Conservation (phyloP, 192 early-diverging fungal genomes). For the Entophlyctis luteolus region DNA sequence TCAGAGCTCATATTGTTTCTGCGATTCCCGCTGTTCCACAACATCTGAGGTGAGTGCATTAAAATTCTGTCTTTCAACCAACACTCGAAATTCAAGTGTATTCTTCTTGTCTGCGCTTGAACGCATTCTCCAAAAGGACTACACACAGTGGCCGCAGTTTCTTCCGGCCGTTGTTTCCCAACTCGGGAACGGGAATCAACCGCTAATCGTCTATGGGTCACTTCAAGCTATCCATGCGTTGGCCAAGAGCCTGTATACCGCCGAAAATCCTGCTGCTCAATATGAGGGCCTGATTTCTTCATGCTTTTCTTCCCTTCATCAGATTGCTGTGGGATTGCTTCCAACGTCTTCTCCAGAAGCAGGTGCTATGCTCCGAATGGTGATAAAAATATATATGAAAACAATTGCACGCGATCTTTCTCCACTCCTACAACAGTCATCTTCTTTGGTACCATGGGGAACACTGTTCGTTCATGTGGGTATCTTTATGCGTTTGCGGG, state of each 20-base stretch:
- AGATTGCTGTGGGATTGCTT: constrained; percentile 67
- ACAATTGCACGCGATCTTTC: constrained; percentile 33
- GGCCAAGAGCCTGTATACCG: constrained; percentile 72
- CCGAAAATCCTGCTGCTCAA: constrained; percentile 13
- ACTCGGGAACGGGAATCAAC: constrained; percentile 62
- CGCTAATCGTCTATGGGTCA: constrained; percentile 64
- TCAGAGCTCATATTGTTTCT: constrained; percentile 71
- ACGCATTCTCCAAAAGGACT: constrained; percentile 73
- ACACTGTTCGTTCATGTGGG: constrained; percentile 74
- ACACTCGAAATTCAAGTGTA: constrained; percentile 8
- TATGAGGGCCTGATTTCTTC: constrained; percentile 62
- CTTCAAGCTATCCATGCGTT: constrained; percentile 76
- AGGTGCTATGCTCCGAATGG: constrained; percentile 41
- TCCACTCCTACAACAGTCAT: constrained; percentile 56
- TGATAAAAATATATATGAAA: constrained; percentile 83
- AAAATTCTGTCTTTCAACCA: neutral
- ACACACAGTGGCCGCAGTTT: constrained; percentile 73
- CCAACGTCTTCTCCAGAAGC: constrained; percentile 66
- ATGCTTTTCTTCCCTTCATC: constrained; percentile 73
- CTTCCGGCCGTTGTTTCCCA: constrained; percentile 60
- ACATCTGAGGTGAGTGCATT: constrained; percentile 58
- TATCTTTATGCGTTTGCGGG: constrained; percentile 21
- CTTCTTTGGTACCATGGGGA: constrained; percentile 81
- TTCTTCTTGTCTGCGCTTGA: constrained; percentile 77
- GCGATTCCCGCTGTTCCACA: constrained; percentile 68